phyloP scores from a whole-genome alignment of 2,329 filamentous ascomycete genomes.

The Lachnellula suecica region DNA sequence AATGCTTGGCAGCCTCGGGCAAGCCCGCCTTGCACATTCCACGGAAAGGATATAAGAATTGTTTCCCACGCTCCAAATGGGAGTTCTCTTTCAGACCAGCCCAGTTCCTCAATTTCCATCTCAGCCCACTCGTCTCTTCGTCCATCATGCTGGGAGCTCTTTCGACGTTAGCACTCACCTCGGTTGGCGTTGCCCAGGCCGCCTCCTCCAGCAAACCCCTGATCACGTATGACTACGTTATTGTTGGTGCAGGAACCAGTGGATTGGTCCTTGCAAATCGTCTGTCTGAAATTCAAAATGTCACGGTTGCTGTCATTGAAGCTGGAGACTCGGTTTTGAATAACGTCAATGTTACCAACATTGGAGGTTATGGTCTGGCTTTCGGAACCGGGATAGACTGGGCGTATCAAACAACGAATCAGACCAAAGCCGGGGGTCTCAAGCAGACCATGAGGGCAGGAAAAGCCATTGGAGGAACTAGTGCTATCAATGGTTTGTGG shows the following conservation, averaged over 20 bases:
- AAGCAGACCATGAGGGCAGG: slow-evolving; percentile 37
- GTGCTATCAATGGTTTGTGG: slow-evolving; percentile 37
- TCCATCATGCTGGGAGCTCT: too few species aligned
- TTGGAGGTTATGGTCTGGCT: slow-evolving; percentile 13
- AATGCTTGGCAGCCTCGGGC: too few species aligned
- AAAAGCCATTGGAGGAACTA: slow-evolving; percentile 42
- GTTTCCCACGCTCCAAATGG: too few species aligned
- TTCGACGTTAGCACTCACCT: too few species aligned
- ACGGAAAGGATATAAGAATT: too few species aligned
- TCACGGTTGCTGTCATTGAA: slow-evolving; percentile 42
- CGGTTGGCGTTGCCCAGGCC: too few species aligned
- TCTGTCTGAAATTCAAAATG: slow-evolving; percentile 44
- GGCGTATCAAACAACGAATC: slow-evolving; percentile 38
- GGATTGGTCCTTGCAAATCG: slow-evolving; percentile 53
- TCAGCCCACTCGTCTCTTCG: too few species aligned
- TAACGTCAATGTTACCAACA: slow-evolving; percentile 26
- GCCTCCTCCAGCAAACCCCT: too few species aligned
- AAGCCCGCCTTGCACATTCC: too few species aligned
- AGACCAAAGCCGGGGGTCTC: slow-evolving; percentile 35
- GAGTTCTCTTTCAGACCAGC: too few species aligned
- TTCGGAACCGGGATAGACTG: slow-evolving; percentile 40
- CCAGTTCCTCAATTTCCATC: too few species aligned
- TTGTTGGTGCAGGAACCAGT: slow-evolving; percentile 59
- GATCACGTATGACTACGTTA: slow-evolving; percentile 65
- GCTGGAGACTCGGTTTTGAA: slow-evolving; percentile 29